phyloP scores from a whole-genome alignment of 2,329 filamentous ascomycete genomes.

The Herpotrichia juniperi region DNA sequence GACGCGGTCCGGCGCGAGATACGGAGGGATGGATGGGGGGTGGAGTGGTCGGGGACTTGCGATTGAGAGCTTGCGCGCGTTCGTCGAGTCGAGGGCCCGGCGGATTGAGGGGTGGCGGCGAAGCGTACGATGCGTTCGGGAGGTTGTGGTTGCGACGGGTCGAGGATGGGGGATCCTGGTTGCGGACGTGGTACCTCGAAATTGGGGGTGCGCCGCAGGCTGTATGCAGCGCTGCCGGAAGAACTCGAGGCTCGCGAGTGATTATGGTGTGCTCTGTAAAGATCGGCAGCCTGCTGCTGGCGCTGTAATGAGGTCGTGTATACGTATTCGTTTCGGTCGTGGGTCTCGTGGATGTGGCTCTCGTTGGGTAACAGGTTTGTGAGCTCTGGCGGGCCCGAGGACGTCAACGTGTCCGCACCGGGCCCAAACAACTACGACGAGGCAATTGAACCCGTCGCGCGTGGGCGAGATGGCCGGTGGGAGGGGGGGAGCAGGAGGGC shows the following conservation, averaged over 20 bases:
- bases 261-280: slow-evolving; percentile 40
- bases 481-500: neutral
- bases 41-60: slow-evolving; percentile 27
- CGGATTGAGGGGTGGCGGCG: slow-evolving; percentile 31
- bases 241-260: slow-evolving; percentile 59
- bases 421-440: slow-evolving; percentile 13
- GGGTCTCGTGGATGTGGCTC: slow-evolving; percentile 44
- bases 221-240: slow-evolving; percentile 56
- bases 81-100: slow-evolving; percentile 40
- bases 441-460: slow-evolving; percentile 6
- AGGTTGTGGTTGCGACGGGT: slow-evolving; percentile 38
- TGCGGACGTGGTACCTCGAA: slow-evolving; percentile 53
- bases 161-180: slow-evolving; percentile 52
- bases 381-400: slow-evolving; percentile 28
- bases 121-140: slow-evolving; percentile 42
- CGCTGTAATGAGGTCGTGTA: slow-evolving; percentile 48
- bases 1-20: slow-evolving; percentile 86
- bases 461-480: slow-evolving; percentile 1
- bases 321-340: slow-evolving; percentile 40
- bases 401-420: slow-evolving; percentile 31
- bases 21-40: slow-evolving; percentile 63
- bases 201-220: slow-evolving; percentile 60
- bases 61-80: slow-evolving; percentile 35
- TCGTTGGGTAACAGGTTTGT: slow-evolving; percentile 35
- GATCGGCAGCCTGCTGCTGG: slow-evolving; percentile 48